These are phyloP conservation scores for Mychonastes homosphaera DNA, from an alignment of 139 green algal species.

Conservation along the genomic window DNA sequence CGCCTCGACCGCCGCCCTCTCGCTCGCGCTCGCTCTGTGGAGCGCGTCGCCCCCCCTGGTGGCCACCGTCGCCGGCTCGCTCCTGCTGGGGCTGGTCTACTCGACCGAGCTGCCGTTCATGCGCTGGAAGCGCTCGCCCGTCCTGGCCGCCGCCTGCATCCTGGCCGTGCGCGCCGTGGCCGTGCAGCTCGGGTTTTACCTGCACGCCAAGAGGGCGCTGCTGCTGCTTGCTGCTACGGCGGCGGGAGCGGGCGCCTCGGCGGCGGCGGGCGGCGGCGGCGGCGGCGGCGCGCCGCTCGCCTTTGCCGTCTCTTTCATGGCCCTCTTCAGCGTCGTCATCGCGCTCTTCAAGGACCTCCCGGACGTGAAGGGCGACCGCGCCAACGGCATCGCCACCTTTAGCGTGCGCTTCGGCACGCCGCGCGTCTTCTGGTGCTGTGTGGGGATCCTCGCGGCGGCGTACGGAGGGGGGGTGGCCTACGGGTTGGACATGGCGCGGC, in stretches of 20 bases:
- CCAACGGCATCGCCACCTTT: conserved; percentile 58
- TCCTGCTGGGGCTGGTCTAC: conserved; percentile 80
- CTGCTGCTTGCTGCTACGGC: conserved; percentile 12
- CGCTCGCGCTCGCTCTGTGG: conserved; percentile 22
- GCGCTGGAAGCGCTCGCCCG: conserved; percentile 81
- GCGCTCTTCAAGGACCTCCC: conserved; percentile 97
- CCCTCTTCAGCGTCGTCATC: conserved; percentile 86
- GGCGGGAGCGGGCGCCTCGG: too few species aligned
- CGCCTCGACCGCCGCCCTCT: conserved; percentile 5
- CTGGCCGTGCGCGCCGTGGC: conserved; percentile 48
- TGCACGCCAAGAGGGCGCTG: conserved; percentile 56
- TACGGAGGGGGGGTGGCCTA: conserved; percentile 56
- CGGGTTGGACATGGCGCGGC: too few species aligned
- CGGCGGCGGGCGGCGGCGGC: too few species aligned
- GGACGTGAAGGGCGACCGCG: conserved; percentile 70
- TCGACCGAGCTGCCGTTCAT: conserved; percentile 77
- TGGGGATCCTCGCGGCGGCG: conserved; percentile 53
- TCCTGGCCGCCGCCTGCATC: conserved; percentile 73
- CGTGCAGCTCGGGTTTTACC: conserved; percentile 70
- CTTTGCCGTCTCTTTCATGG: conserved; percentile 84
- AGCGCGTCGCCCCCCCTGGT: conserved; percentile 48
- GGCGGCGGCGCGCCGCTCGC: conserved; percentile 24
- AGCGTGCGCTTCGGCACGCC: conserved; percentile 63
- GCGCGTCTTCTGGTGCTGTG: conserved; percentile 77
- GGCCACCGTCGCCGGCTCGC: conserved; percentile 53